Percentiles rank a stretch among this genome's conserved stretches.
Conservation (phyloP, 768 basidiomycete species). For the Chalciporus chontae region DNA sequence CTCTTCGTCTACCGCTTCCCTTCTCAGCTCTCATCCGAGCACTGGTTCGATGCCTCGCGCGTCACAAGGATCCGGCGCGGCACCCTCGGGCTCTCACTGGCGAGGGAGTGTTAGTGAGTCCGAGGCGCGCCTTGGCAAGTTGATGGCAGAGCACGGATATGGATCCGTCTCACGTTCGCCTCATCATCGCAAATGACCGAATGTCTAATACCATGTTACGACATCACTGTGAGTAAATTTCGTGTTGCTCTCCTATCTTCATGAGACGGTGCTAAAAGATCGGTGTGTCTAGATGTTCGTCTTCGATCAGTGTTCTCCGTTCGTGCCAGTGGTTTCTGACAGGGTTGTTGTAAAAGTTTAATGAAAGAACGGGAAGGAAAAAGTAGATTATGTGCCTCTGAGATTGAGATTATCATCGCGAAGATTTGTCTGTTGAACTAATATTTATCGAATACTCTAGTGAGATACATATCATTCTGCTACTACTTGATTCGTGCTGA, state of each 20-base stretch:
- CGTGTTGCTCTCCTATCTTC: background rate
- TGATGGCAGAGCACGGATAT: constrained; percentile 2
- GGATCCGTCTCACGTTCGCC: background rate
- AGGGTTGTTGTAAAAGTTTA: too few relatives aligned
- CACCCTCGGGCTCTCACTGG: background rate
- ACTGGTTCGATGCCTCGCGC: background rate
- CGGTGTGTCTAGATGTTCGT: too few relatives aligned
- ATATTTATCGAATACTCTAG: too few relatives aligned
- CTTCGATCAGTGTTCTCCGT: too few relatives aligned
- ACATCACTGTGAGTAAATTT: background rate
- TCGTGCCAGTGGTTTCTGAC: too few relatives aligned
- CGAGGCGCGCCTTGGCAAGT: background rate
- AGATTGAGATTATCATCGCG: too few relatives aligned
- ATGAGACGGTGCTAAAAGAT: background rate
- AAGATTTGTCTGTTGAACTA: too few relatives aligned
- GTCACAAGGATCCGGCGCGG: background rate
- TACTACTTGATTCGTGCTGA: too few relatives aligned
- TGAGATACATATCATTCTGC: too few relatives aligned
- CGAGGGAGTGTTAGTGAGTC: background rate
- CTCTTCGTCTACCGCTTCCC: constrained; percentile 16
- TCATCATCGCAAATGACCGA: background rate
- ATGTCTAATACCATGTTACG: background rate
- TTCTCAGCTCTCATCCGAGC: constrained; percentile 1
- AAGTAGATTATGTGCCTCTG: too few relatives aligned
- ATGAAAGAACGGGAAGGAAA: too few relatives aligned